These are phyloP conservation scores for Tetrahymena elliotti DNA, from an alignment of 73 alveolate genomes.

Conservation along the genomic window DNA sequence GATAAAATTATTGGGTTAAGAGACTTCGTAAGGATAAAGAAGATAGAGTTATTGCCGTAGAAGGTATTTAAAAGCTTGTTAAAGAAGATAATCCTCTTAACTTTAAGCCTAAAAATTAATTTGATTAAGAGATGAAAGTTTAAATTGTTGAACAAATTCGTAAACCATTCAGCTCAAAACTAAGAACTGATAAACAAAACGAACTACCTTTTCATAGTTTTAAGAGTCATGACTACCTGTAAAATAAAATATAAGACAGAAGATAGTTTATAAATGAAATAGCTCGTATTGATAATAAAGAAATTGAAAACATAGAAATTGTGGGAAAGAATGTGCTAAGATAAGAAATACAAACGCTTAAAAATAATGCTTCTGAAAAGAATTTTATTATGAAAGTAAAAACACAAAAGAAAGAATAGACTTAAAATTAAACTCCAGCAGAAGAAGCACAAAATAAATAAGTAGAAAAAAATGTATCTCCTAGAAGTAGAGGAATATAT, in stretches of 20 bases:
- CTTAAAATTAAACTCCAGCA: background rate
- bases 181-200: background rate
- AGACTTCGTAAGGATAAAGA: background rate
- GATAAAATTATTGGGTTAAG: background rate
- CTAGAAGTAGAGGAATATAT: background rate
- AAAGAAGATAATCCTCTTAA: background rate
- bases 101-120: background rate
- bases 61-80: background rate
- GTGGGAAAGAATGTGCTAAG: background rate
- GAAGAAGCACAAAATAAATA: background rate
- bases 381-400: background rate
- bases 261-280: background rate
- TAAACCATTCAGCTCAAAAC: background rate
- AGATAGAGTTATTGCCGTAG: background rate
- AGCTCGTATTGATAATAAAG: background rate
- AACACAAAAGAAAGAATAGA: background rate
- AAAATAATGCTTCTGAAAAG: background rate
- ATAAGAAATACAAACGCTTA: background rate
- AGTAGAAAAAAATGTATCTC: background rate
- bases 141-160: background rate
- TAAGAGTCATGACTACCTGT: background rate
- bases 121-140: background rate
- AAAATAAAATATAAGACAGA: background rate
- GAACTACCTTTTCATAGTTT: background rate
- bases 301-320: background rate